Conservation (phyloP, 2,329 filamentous ascomycete genomes). For the Albophoma yamanashiensis region DNA sequence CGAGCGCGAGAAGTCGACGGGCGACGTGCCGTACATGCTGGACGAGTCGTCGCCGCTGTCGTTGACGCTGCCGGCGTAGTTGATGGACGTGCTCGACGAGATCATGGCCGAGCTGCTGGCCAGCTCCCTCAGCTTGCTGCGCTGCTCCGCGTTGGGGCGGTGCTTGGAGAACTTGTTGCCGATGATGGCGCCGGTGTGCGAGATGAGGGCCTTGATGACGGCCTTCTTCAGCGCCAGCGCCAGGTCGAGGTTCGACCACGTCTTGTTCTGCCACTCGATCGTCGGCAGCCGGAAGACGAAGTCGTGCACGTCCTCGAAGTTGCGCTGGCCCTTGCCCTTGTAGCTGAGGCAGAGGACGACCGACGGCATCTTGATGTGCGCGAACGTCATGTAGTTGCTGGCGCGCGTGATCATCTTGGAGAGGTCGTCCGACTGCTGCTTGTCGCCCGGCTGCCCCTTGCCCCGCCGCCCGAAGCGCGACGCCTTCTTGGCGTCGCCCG, state of each 20-base stretch:
- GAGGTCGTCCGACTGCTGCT: slow-evolving; percentile 67
- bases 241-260: slow-evolving; percentile 95
- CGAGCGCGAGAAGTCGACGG: slow-evolving; percentile 48
- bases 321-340: slow-evolving; percentile 91
- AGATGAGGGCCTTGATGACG: slow-evolving; percentile 86
- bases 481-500: slow-evolving; percentile 31
- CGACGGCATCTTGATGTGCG: slow-evolving; percentile 88
- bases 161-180: slow-evolving; percentile 94
- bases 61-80: slow-evolving; percentile 31
- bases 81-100: slow-evolving; percentile 22
- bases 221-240: slow-evolving; percentile 89
- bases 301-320: slow-evolving; percentile 92
- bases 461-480: slow-evolving; percentile 47
- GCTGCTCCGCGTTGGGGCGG: slow-evolving; percentile 68
- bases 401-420: slow-evolving; percentile 94
- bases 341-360: slow-evolving; percentile 94
- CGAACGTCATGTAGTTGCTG: slow-evolving; percentile 94
- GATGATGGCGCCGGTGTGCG: slow-evolving; percentile 90
- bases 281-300: slow-evolving; percentile 94
- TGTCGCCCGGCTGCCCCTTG: slow-evolving; percentile 53
- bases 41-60: slow-evolving; percentile 48
- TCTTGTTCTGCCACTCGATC: slow-evolving; percentile 96
- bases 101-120: slow-evolving; percentile 66
- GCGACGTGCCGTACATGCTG: slow-evolving; percentile 40
- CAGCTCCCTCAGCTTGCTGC: slow-evolving; percentile 69